Conservation (phyloP, 1,284 basidiomycete genomes). For the Neolentinus lepideus region DNA sequence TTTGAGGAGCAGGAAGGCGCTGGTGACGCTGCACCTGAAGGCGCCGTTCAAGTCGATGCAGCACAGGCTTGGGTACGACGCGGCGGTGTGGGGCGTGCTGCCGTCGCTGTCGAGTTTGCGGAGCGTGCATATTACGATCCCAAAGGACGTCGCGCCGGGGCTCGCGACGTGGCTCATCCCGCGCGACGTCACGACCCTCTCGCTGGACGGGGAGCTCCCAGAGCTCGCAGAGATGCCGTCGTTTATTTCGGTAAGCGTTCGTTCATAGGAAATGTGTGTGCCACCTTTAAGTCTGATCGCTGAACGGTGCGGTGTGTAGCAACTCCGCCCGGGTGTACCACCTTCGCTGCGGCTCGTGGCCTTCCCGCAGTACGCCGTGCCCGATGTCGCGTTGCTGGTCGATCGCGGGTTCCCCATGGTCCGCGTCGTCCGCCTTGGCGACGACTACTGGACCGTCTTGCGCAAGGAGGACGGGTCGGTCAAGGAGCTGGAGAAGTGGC, state of each 20-base stretch:
- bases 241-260: slow-evolving; percentile 21
- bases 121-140: slow-evolving; percentile 52
- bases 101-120: slow-evolving; percentile 44
- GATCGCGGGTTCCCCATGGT: slow-evolving; percentile 56
- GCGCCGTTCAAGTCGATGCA: slow-evolving; percentile 39
- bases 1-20: slow-evolving; percentile 44
- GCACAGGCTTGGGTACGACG: slow-evolving; percentile 53
- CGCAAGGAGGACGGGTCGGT: slow-evolving; percentile 18
- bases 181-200: slow-evolving; percentile 41
- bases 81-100: slow-evolving; percentile 63
- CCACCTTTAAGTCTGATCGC: no score
- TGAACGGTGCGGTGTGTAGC: no score
- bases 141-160: slow-evolving; percentile 52
- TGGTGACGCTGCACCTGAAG: slow-evolving; percentile 46
- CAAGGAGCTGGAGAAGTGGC: slow-evolving; percentile 45
- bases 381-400: slow-evolving; percentile 36
- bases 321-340: slow-evolving; percentile 54
- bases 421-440: slow-evolving; percentile 45
- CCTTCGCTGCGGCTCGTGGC: slow-evolving; percentile 45
- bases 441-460: slow-evolving; percentile 45
- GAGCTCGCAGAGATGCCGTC: slow-evolving; percentile 14
- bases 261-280: neutral
- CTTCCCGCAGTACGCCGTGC: slow-evolving; percentile 39
- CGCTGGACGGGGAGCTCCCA: slow-evolving; percentile 19
- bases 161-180: slow-evolving; percentile 66